phyloP scores from a whole-genome alignment of 495 filamentous ascomycete genomes.

The Xylaria acuta region DNA sequence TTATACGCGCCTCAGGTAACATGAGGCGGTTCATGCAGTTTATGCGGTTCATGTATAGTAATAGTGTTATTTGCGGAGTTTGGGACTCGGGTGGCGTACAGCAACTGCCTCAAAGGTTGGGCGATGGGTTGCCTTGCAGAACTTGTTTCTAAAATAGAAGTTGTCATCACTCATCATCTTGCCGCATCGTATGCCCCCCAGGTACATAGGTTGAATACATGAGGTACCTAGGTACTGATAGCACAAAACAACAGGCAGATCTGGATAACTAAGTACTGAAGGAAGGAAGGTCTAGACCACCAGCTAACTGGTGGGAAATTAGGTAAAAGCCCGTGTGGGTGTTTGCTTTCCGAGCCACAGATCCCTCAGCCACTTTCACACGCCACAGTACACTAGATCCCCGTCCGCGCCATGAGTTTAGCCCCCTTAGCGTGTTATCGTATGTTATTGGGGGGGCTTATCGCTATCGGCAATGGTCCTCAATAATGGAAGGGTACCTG shows the following conservation, averaged over 20 bases:
- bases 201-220: too few relatives aligned
- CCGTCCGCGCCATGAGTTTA: too few relatives aligned
- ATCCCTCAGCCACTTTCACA: too few relatives aligned
- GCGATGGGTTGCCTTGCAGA: background rate
- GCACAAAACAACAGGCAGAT: too few relatives aligned
- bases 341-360: too few relatives aligned
- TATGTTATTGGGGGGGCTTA: conserved; percentile 6
- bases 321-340: too few relatives aligned
- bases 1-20: background rate
- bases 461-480: conserved; percentile 4
- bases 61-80: background rate
- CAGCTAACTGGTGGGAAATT: too few relatives aligned
- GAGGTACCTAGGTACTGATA: too few relatives aligned
- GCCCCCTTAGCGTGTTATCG: background rate
- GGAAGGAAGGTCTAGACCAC: too few relatives aligned
- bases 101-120: background rate
- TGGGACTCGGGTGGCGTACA: background rate
- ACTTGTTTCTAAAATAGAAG: conserved; percentile 1
- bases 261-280: too few relatives aligned
- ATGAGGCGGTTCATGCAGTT: background rate
- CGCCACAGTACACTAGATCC: too few relatives aligned
- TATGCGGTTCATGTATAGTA: conserved; percentile 4
- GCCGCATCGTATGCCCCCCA: too few relatives aligned
- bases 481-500: background rate
- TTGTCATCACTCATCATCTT: background rate